A percentile compares a stretch with the other conserved stretches of the same genome.
These are phyloP conservation scores for Venturia pyrina DNA, from an alignment of 2,329 filamentous ascomycete genomes.

Conservation along the genomic window DNA sequence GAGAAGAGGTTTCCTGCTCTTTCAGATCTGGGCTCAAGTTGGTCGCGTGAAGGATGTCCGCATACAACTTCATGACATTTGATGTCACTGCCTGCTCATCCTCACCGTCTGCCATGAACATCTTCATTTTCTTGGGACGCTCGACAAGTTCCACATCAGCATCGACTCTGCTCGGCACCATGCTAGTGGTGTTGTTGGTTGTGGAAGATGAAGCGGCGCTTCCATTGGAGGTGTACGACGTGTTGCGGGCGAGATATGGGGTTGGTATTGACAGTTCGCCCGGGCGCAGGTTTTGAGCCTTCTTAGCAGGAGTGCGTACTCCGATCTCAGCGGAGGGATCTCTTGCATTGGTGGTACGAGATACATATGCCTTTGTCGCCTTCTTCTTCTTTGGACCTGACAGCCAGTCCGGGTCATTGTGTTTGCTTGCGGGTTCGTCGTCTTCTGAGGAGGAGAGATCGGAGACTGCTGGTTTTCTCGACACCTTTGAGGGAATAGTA, in stretches of 20 bases:
- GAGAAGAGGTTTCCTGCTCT: neutral
- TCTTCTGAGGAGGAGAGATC: neutral
- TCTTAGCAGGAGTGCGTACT: neutral
- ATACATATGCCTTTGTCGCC: neutral
- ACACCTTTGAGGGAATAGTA: neutral
- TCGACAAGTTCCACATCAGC: neutral
- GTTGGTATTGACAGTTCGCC: slow-evolving; percentile 7
- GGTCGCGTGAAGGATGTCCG: neutral
- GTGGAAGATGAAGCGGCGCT: neutral
- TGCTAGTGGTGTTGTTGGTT: neutral
- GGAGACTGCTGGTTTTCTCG: neutral
- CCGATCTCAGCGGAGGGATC: slow-evolving; percentile 3
- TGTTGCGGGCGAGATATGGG: neutral
- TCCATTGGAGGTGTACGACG: neutral
- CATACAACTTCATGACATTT: neutral
- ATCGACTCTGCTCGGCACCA: neutral
- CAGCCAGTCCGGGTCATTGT: slow-evolving; percentile 6
- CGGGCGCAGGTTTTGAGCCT: neutral
- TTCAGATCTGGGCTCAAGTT: neutral
- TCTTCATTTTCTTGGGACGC: neutral
- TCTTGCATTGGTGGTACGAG: neutral
- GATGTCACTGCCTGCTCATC: neutral
- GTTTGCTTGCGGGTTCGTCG: neutral
- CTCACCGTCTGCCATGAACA: neutral
- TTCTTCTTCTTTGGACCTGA: slow-evolving; percentile 3